Conservation (phyloP, 768 basidiomycete genomes). For the Mycena maculata region DNA sequence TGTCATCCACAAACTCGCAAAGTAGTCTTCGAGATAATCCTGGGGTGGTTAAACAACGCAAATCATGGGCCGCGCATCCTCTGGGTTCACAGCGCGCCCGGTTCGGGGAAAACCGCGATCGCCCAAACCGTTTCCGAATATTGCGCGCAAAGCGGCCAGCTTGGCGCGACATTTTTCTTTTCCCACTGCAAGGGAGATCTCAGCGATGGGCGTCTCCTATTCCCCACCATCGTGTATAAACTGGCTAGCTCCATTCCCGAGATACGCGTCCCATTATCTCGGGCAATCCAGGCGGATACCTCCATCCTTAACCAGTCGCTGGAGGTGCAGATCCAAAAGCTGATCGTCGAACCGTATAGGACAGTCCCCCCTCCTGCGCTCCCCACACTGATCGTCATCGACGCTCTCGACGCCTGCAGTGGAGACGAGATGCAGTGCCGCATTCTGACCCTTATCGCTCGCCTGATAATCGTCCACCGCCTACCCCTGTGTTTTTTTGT, state of each 20-base stretch:
- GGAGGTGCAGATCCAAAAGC: conserved; percentile 43
- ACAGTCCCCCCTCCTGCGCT: conserved; percentile 17
- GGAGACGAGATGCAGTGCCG: conserved; percentile 40
- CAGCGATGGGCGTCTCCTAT: conserved; percentile 23
- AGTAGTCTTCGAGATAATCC: conserved; percentile 29
- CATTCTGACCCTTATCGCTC: conserved; percentile 38
- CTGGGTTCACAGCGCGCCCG: conserved; percentile 33
- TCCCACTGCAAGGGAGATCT: conserved; percentile 23
- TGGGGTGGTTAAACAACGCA: conserved; percentile 29
- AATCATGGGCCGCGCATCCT: conserved; percentile 23
- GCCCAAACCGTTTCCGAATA: conserved; percentile 34
- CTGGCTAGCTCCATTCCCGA: conserved; percentile 35
- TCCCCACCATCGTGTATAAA: conserved; percentile 35
- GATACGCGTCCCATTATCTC: conserved; percentile 36
- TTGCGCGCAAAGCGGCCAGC: conserved; percentile 33
- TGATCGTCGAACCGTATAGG: conserved; percentile 37
- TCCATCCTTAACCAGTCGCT: conserved; percentile 43
- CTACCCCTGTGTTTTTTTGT: conserved; percentile 40
- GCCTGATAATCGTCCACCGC: conserved; percentile 26
- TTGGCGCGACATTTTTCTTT: conserved; percentile 37
- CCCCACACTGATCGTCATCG: conserved; percentile 36
- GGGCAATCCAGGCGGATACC: conserved; percentile 39
- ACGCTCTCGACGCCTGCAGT: conserved; percentile 39
- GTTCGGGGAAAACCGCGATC: conserved; percentile 28
- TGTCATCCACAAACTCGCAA: conserved; percentile 37